Evolutionary conservation across 2,329 filamentous ascomycete species (phyloP).

Genomic region (Rhynchosporium graminicola): DNA sequence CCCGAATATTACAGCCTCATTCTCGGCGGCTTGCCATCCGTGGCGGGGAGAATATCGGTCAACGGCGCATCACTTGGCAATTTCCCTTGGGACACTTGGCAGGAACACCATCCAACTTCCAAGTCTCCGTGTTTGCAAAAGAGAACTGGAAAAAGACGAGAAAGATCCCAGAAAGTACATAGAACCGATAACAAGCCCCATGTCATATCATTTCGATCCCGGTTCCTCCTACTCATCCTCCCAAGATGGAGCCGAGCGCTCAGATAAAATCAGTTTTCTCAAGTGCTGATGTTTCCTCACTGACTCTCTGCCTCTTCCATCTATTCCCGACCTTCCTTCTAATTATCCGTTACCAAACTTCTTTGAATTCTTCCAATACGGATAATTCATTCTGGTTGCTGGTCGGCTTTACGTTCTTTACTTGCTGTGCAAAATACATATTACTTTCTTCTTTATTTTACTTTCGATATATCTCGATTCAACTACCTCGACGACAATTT

Average conservation of each 20-base stretch:
- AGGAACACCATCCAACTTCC: constrained; percentile 13
- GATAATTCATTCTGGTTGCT: constrained; percentile 16
- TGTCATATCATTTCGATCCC: neutral
- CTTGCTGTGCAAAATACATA: constrained; percentile 16
- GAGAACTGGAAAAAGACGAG: neutral
- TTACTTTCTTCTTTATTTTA: constrained; percentile 14
- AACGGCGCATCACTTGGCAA: constrained; percentile 16
- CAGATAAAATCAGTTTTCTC: constrained; percentile 5
- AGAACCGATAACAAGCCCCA: neutral
- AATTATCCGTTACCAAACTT: constrained; percentile 15
- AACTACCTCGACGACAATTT: neutral
- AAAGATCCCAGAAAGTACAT: neutral
- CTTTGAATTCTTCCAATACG: constrained; percentile 10
- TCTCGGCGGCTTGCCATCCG: neutral
- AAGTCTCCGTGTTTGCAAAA: constrained; percentile 14
- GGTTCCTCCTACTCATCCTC: too few species aligned
- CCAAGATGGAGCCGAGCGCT: neutral
- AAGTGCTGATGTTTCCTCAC: constrained; percentile 7
- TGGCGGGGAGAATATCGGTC: constrained; percentile 10
- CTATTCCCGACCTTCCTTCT: constrained; percentile 1
- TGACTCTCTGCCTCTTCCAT: neutral
- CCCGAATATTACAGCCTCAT: constrained; percentile 1
- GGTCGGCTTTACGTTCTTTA: constrained; percentile 17
- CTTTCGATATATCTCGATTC: constrained; percentile 13
- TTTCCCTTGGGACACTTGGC: constrained; percentile 13